A percentile compares a stretch with the other conserved stretches of the same genome.
phyloP scores from a whole-genome alignment of 2,329 filamentous ascomycete genomes.

The Phialophora tarda region DNA sequence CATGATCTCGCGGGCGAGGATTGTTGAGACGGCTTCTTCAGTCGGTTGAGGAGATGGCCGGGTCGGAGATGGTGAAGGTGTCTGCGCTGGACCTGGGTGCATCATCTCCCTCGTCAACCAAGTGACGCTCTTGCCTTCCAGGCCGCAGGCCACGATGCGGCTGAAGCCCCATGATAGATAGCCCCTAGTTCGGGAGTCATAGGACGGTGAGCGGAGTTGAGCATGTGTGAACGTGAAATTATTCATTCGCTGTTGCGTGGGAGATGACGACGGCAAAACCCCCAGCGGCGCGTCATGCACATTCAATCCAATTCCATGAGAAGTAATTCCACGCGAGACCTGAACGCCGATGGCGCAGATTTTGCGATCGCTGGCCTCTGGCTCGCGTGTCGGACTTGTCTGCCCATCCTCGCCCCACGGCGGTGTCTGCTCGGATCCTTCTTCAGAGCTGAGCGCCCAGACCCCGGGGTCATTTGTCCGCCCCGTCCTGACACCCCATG shows the following conservation, averaged over 20 bases:
- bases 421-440: not conserved
- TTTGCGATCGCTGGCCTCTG: constrained; percentile 61
- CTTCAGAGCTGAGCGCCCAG: constrained; percentile 62
- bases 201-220: constrained; percentile 21
- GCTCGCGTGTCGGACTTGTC: not conserved
- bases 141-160: constrained; percentile 87
- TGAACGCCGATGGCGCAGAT: constrained; percentile 94
- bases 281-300: constrained; percentile 59
- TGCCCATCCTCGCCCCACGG: not conserved
- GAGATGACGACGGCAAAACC: not conserved
- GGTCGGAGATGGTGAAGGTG: not conserved
- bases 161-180: constrained; percentile 63
- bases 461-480: constrained; percentile 81
- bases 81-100: not conserved
- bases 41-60: not conserved
- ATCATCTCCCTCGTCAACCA: constrained; percentile 66
- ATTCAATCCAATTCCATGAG: constrained; percentile 78
- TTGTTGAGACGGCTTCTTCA: constrained; percentile 45
- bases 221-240: constrained; percentile 22
- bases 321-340: constrained; percentile 79
- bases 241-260: not conserved
- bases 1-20: constrained; percentile 44
- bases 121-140: constrained; percentile 80
- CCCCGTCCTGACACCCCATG: constrained; percentile 63
- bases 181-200: constrained; percentile 24